A percentile compares a stretch with the other conserved stretches of the same genome.
phyloP scores from a whole-genome alignment of 75 land plant species.

The Picea sitchensis region DNA sequence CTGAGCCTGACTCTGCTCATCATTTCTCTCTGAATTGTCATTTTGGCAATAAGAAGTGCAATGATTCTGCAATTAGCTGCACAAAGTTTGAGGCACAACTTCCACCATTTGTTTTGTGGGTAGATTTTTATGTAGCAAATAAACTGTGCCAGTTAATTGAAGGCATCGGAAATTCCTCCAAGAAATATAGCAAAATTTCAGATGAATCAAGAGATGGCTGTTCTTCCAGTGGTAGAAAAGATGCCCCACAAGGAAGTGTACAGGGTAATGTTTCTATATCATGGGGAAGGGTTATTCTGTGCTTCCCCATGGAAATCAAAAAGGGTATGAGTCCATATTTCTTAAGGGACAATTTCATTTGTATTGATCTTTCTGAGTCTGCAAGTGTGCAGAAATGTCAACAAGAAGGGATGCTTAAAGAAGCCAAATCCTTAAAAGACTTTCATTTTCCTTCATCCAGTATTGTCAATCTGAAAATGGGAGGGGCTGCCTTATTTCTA shows the following conservation, averaged over 20 bases:
- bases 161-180: slow-evolving; percentile 13
- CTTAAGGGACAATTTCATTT: slow-evolving; percentile 35
- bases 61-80: not conserved
- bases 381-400: not conserved
- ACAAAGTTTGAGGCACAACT: slow-evolving; percentile 45
- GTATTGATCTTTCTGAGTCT: slow-evolving; percentile 34
- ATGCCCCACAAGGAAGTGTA: slow-evolving; percentile 17
- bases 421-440: slow-evolving; percentile 14
- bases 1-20: slow-evolving; percentile 21
- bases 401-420: slow-evolving; percentile 1
- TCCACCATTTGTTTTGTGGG: slow-evolving; percentile 70
- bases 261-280: slow-evolving; percentile 33
- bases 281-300: slow-evolving; percentile 55
- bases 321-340: slow-evolving; percentile 10
- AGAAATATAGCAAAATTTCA: slow-evolving; percentile 5
- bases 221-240: not conserved
- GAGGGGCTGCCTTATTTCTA: slow-evolving; percentile 23
- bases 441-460: slow-evolving; percentile 9
- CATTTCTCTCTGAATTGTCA: slow-evolving; percentile 13
- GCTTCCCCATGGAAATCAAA: slow-evolving; percentile 40
- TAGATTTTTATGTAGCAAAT: slow-evolving; percentile 40
- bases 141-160: slow-evolving; percentile 27
- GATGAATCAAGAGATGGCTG: slow-evolving; percentile 7
- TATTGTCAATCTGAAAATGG: slow-evolving; percentile 34
- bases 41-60: slow-evolving; percentile 8